Evolutionary conservation across 208 protist species (phyloP), one percentile per base, ranked within the genome.

Genomic region (Tritrichomonas foetus): DNA sequence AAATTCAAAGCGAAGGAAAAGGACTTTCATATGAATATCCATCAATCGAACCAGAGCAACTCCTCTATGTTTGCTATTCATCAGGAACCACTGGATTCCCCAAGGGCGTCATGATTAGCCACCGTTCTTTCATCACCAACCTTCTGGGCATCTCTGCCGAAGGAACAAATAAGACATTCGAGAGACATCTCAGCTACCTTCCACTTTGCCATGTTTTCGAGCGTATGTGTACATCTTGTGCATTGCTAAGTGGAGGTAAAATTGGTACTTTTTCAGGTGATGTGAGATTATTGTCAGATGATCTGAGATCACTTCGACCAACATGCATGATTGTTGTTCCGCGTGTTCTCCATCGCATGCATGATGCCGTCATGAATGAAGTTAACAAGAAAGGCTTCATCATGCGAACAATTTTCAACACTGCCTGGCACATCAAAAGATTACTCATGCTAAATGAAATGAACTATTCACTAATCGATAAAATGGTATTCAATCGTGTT

Each of bases 131-230:
- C 20, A 20, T 64, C 13, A 64, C 55, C 8, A 64, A 64, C 20
- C 55, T 64, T 64, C 8, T 64, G 8, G 55, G 13, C 8, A 64
- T 64, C 8, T 20, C 8, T 64, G 8, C 55, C 55, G 55, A 64
- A 64, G 55, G 55, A 22, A 64, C 55, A 8, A 64, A 64, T 64
- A 20, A 8, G 55, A 64, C 55, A 64, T 64, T 64, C 20, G 55
- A 64, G 41, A 64, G 55, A 8, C 96, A 97, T 66, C 93, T 97
- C 50, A 96, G 95, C 0, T 97, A 96, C 93, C 94, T 97, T 3
- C 97, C 97, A 44, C 93, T 97, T n/a, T 96, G 97, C 25, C 97
- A 98, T 94, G 93, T 96, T 33, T 97, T 98, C 69, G 97, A 97
- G 94, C 49, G 44, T 22, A 41, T 44, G 30, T 47, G 27, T 47